Conservation (phyloP, 768 basidiomycete species). For the Kwoniella botswanensis region DNA sequence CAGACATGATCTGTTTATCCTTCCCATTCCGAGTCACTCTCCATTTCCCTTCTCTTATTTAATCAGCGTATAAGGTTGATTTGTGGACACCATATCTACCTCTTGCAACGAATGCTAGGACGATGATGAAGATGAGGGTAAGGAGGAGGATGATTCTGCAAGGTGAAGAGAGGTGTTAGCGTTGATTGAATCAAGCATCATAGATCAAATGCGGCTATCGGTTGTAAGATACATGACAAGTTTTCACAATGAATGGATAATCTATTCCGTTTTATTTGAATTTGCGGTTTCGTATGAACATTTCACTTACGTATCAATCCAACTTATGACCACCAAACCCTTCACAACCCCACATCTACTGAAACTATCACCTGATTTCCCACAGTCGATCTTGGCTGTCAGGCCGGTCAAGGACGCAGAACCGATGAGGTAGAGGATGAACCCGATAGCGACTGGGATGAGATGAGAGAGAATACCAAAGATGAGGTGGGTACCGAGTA, state of each 20-base stretch:
- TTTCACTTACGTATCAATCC: constrained; percentile 53
- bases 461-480: constrained; percentile 57
- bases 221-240: neutral
- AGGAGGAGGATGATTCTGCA: constrained; percentile 56
- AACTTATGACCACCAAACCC: constrained; percentile 56
- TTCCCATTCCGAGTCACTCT: neutral
- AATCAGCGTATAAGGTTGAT: constrained; percentile 45
- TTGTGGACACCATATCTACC: constrained; percentile 43
- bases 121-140: constrained; percentile 45
- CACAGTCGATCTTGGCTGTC: constrained; percentile 54
- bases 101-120: constrained; percentile 49
- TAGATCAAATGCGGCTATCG: neutral
- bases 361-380: constrained; percentile 37
- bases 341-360: constrained; percentile 56
- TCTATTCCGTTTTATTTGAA: neutral
- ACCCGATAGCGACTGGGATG: constrained; percentile 54
- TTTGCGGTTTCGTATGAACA: too few species aligned
- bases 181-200: neutral
- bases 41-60: neutral
- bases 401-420: constrained; percentile 54
- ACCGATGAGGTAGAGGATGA: constrained; percentile 58
- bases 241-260: neutral
- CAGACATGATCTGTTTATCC: neutral
- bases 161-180: neutral
- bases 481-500: constrained; percentile 38